Evolutionary conservation across 2,329 filamentous ascomycete genomes (phyloP).

Genomic region (Fusarium heterosporum): DNA sequence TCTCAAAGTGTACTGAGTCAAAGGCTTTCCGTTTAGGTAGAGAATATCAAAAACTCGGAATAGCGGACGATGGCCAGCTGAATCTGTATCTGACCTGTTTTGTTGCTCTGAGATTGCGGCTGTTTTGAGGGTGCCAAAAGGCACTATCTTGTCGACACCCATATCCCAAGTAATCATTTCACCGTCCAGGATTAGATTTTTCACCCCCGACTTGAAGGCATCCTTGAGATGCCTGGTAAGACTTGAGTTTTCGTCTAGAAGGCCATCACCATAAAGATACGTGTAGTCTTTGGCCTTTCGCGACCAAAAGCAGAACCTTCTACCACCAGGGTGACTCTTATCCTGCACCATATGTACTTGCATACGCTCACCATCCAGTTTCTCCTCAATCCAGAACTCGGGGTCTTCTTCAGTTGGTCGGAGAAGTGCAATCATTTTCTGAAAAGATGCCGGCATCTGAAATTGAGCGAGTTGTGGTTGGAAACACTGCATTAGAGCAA

Average conservation of each 20-base stretch:
- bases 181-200: conserved; percentile 91
- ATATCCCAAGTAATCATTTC: conserved; percentile 99
- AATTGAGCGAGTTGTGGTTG: conserved; percentile 96
- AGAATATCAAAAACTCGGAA: conserved; percentile 93
- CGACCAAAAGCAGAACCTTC: conserved; percentile 89
- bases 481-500: conserved; percentile 92
- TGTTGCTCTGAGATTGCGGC: conserved; percentile 84
- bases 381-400: conserved; percentile 97
- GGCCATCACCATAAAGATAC: conserved; percentile 85
- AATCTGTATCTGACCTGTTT: conserved; percentile 66
- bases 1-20: conserved; percentile 85
- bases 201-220: conserved; percentile 81
- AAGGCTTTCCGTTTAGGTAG: conserved; percentile 81
- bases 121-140: conserved; percentile 93
- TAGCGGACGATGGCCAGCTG: conserved; percentile 70
- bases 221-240: conserved; percentile 82
- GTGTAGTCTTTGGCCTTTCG: conserved; percentile 97
- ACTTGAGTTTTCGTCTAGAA: conserved; percentile 79
- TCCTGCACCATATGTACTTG: conserved; percentile 92
- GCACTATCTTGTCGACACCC: conserved; percentile 82
- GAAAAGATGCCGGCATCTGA: conserved; percentile 81
- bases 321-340: conserved; percentile 73
- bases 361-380: conserved; percentile 96
- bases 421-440: conserved; percentile 79
- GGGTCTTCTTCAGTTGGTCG: conserved; percentile 75